A percentile compares a stretch with the other conserved stretches of the same genome.
phyloP scores from a whole-genome alignment of 2,329 filamentous ascomycete species.

The Penicillium sumatraense region DNA sequence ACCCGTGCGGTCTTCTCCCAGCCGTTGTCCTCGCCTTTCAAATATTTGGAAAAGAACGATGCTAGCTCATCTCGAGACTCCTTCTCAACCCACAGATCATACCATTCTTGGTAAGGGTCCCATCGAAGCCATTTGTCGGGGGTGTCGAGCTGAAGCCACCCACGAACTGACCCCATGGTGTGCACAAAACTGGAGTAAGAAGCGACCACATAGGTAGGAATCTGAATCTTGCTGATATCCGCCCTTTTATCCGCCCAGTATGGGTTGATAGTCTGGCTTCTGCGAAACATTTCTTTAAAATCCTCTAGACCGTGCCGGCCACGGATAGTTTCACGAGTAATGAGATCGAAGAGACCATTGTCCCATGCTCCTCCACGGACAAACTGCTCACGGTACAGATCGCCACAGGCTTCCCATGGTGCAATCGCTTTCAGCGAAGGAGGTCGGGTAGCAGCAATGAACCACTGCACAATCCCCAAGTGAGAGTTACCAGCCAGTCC shows the following conservation, averaged over 20 bases:
- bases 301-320: constrained; percentile 45
- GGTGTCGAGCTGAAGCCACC: constrained; percentile 43
- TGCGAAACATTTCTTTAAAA: constrained; percentile 48
- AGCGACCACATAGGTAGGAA: constrained; percentile 41
- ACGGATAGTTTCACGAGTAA: constrained; percentile 44
- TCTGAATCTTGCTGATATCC: constrained; percentile 41
- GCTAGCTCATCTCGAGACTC: constrained; percentile 42
- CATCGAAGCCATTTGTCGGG: constrained; percentile 52
- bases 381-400: constrained; percentile 55
- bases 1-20: constrained; percentile 55
- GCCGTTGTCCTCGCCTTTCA: constrained; percentile 51
- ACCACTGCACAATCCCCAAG: constrained; percentile 50
- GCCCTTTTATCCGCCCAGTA: constrained; percentile 45
- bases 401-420: constrained; percentile 53
- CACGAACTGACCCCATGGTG: constrained; percentile 43
- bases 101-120: constrained; percentile 51
- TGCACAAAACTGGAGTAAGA: constrained; percentile 41
- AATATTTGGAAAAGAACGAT: constrained; percentile 53
- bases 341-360: constrained; percentile 49
- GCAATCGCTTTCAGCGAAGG: constrained; percentile 43
- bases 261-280: constrained; percentile 38
- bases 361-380: constrained; percentile 46
- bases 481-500: constrained; percentile 52
- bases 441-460: constrained; percentile 47
- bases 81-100: constrained; percentile 46